Evolutionary conservation across 495 filamentous ascomycete genomes (phyloP).

Genomic region (Cercophora samala): DNA sequence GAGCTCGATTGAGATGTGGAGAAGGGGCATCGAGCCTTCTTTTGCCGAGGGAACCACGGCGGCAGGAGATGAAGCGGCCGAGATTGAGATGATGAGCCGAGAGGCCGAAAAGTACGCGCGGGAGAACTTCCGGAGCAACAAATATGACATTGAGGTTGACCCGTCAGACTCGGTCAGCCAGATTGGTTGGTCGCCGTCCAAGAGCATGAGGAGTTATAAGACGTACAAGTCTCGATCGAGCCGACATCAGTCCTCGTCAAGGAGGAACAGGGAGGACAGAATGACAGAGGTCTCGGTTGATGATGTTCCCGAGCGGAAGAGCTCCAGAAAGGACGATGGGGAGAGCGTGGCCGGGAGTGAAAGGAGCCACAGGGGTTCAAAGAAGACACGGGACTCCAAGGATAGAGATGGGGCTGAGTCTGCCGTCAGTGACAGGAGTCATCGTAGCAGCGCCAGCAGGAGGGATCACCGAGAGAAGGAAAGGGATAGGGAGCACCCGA

Average conservation of each 20-base stretch:
- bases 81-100: constrained; percentile 82
- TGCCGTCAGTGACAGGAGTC: background rate
- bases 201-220: constrained; percentile 15
- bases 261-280: constrained; percentile 31
- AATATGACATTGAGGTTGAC: constrained; percentile 23
- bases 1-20: constrained; percentile 74
- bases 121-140: background rate
- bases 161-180: constrained; percentile 32
- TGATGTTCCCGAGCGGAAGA: constrained; percentile 29
- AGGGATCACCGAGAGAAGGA: constrained; percentile 26
- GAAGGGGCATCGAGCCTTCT: constrained; percentile 62
- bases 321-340: constrained; percentile 12
- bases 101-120: constrained; percentile 49
- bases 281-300: constrained; percentile 20
- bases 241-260: constrained; percentile 27
- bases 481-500: background rate
- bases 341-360: constrained; percentile 11
- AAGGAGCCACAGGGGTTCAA: constrained; percentile 16
- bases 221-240: constrained; percentile 19
- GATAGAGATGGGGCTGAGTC: constrained; percentile 3
- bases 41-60: background rate
- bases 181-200: constrained; percentile 14
- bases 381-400: background rate
- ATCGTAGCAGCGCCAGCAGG: constrained; percentile 20
- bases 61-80: constrained; percentile 65